A percentile compares a stretch with the other conserved stretches of the same genome.
Conservation (phyloP, 2,329 filamentous ascomycete species). For the Aspergillus sp. region DNA sequence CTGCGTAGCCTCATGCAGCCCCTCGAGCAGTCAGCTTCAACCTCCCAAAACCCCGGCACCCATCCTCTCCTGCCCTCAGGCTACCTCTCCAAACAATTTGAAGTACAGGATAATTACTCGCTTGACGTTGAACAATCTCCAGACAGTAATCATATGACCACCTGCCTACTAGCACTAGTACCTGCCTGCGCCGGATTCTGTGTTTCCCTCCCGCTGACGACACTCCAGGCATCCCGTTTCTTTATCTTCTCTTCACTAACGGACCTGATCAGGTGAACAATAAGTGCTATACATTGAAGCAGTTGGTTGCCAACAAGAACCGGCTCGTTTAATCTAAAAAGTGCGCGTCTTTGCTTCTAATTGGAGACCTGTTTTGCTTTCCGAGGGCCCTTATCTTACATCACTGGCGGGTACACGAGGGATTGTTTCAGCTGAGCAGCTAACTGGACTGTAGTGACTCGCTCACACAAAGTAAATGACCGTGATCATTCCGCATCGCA, state of each 20-base stretch:
- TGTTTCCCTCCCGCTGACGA: not conserved
- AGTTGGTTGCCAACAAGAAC: not conserved
- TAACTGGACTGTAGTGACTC: constrained; percentile 70
- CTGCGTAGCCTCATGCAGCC: not conserved
- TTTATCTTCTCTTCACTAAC: not conserved
- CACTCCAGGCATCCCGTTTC: not conserved
- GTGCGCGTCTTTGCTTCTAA: not conserved
- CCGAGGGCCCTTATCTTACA: not conserved
- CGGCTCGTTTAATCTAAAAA: not conserved
- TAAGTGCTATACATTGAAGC: not conserved
- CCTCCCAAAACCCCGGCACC: not conserved
- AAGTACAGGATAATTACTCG: not conserved
- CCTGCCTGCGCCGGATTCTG: not conserved
- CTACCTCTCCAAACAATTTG: not conserved
- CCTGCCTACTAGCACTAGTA: not conserved
- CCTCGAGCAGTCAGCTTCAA: not conserved
- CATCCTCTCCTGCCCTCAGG: not conserved
- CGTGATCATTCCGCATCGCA: constrained; percentile 81
- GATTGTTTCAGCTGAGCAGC: not conserved
- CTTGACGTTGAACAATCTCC: too few species aligned
- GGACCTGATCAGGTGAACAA: not conserved
- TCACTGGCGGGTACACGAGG: too few species aligned
- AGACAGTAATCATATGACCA: not conserved
- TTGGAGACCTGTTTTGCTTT: not conserved
- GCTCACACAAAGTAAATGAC: constrained; percentile 93